A percentile compares a stretch with the other conserved stretches of the same genome.
Evolutionary conservation across 176 grass and related monocot species (phyloP).

Genomic region (Tillandsia fasciculata): DNA sequence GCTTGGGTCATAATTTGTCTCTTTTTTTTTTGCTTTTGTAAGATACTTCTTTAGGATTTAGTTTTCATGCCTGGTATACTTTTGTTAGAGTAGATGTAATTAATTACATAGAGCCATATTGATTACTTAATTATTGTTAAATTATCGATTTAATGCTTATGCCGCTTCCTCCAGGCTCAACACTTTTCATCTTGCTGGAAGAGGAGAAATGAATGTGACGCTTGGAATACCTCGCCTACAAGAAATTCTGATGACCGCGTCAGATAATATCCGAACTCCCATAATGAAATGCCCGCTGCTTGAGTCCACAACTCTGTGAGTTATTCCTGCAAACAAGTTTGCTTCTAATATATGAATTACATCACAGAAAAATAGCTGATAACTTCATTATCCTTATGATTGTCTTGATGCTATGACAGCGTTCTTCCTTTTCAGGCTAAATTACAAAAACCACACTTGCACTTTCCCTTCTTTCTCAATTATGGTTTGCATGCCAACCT

Average conservation of each 20-base stretch:
- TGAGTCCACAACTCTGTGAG: slow-evolving; percentile 23
- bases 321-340: slow-evolving; percentile 7
- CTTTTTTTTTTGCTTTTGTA: too few relatives aligned
- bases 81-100: too few relatives aligned
- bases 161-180: slow-evolving; percentile 49
- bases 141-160: not conserved
- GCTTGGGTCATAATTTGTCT: too few relatives aligned
- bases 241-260: slow-evolving; percentile 86
- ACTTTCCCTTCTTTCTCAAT: too few relatives aligned
- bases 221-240: slow-evolving; percentile 82
- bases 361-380: not conserved
- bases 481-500: too few relatives aligned
- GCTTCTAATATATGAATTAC: slow-evolving; percentile 9
- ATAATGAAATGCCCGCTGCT: slow-evolving; percentile 56
- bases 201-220: slow-evolving; percentile 90
- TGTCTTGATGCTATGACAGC: not conserved
- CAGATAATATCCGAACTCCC: slow-evolving; percentile 56
- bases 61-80: too few relatives aligned
- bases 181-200: slow-evolving; percentile 94
- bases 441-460: too few relatives aligned
- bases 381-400: not conserved
- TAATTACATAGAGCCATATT: too few relatives aligned
- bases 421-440: too few relatives aligned
- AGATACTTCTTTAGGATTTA: too few relatives aligned
- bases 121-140: not conserved